These are phyloP conservation scores for Aethionema arabicum DNA, from an alignment of 345 rosid species.

Conservation along the genomic window DNA sequence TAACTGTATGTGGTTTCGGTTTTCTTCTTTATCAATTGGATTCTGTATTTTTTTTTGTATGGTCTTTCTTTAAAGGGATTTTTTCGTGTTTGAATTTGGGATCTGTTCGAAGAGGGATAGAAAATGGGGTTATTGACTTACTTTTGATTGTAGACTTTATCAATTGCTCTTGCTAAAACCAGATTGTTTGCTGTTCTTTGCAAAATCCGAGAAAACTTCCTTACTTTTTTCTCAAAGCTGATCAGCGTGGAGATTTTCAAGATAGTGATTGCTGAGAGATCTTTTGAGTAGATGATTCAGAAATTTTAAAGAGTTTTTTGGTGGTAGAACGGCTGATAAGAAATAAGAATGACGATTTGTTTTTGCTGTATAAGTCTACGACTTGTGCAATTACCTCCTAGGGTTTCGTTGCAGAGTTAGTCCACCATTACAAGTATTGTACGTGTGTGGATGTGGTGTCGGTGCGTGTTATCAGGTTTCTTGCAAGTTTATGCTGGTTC, in stretches of 20 bases:
- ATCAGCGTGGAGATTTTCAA: background rate
- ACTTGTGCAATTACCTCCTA: background rate
- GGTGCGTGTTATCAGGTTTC: background rate
- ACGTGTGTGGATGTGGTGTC: background rate
- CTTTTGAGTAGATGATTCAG: background rate
- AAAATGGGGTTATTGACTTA: constrained; percentile 8
- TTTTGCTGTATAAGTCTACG: background rate
- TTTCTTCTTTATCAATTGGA: constrained; percentile 9
- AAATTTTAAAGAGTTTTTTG: background rate
- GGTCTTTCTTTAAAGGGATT: constrained; percentile 3
- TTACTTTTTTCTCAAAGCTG: background rate
- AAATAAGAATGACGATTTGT: background rate
- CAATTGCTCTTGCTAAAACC: constrained; percentile 3
- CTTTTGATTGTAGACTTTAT: constrained; percentile 2
- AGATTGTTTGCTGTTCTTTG: background rate
- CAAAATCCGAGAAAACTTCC: background rate
- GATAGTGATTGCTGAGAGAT: background rate
- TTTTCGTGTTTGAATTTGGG: constrained; percentile 14
- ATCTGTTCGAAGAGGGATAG: constrained; percentile 23
- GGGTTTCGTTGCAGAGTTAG: background rate
- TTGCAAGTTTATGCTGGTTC: background rate
- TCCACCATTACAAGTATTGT: constrained; percentile 6
- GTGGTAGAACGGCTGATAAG: background rate
- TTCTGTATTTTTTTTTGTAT: background rate
- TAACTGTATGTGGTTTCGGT: background rate